Base-by-base conservation (phyloP, 169 alveolate species). In the Plasmodium relictum region DNA sequence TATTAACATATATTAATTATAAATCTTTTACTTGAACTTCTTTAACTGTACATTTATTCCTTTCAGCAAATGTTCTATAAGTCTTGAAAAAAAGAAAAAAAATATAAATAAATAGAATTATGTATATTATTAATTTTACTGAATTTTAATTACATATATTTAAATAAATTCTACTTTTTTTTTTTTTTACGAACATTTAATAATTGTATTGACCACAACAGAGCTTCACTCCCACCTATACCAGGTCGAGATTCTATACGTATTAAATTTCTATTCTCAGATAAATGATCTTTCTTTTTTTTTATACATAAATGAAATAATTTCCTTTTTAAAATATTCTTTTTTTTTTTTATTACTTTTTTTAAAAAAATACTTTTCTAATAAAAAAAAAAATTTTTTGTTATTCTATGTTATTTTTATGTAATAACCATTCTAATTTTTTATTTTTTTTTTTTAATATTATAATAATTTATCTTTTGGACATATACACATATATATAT, bases 181-280 rank as follows among this genome's bases (percentile, higher is more conserved):
- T 65, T 41, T 65, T 65, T 56, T 45, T 45, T 76, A 20, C 65
- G n/a, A 41, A 76, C 88, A 16, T 76, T 76, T 41, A 76, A 24
- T 45, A 80, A 20, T 48, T 80, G 73, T 12, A 10, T 54, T 39
- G 90, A 80, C 90, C 90, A 80, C 6, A 54, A 20, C 41, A 68
- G 12, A 9, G 90, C 90, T 24, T 80, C 90, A 14, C 54, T 72
- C 10, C 90, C 90, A 14, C 90, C 90, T 16, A 80, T 62, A 18
- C 83, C 90, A 3, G 90, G 85, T 26, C 90, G 90, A 59, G 66
- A 80, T 68, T 80, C 90, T 18, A 80, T 80, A 44, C 90, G 83
- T 68, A 80, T 54, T 3, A 20, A 56, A 59, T 80, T 80, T 68
- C 56, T 80, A 61, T 80, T 68, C 65, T 66, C 52, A 56, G 9